phyloP scores from a whole-genome alignment of 176 grass and related monocot species.

The Oropetium thomaeum region DNA sequence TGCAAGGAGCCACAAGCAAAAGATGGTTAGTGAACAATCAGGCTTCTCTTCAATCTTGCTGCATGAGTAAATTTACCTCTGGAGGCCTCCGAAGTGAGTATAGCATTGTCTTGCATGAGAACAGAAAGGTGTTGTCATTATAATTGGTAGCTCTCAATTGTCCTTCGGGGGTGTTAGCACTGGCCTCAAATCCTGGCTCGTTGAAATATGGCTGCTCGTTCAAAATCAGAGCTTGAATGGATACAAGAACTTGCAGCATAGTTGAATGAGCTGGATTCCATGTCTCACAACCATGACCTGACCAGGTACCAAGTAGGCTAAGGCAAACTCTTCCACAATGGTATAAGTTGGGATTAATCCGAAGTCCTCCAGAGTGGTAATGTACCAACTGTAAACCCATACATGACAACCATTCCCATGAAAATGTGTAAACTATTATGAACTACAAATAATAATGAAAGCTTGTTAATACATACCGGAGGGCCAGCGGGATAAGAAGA shows the following conservation, averaged over 20 bases:
- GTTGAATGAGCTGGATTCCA: constrained; percentile 80
- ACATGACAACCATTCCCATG: constrained; percentile 5
- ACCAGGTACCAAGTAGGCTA: constrained; percentile 85
- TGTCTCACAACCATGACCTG: constrained; percentile 67
- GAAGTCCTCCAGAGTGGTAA: constrained; percentile 75
- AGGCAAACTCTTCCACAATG: constrained; percentile 72
- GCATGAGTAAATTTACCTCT: constrained; percentile 32
- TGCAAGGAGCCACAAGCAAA: constrained; percentile 31
- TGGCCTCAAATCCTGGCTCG: constrained; percentile 49
- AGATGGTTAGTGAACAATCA: background rate
- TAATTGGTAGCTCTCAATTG: constrained; percentile 39
- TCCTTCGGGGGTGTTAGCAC: constrained; percentile 38
- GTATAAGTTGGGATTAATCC: constrained; percentile 88
- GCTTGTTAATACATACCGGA: constrained; percentile 47
- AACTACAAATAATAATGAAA: background rate
- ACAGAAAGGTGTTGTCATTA: constrained; percentile 55
- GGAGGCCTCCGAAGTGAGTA: constrained; percentile 74
- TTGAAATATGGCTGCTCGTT: constrained; percentile 95
- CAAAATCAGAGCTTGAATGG: constrained; percentile 93
- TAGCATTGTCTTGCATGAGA: constrained; percentile 84
- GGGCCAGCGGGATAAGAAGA: constrained; percentile 54
- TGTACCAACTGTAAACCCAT: constrained; percentile 51
- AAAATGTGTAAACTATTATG: background rate
- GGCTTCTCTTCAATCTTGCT: background rate
- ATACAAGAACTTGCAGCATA: constrained; percentile 88